Percentiles rank a stretch among this genome's conserved stretches.
These are phyloP conservation scores for Excoecaria agallocha DNA, from an alignment of 345 rosid species.

Conservation along the genomic window DNA sequence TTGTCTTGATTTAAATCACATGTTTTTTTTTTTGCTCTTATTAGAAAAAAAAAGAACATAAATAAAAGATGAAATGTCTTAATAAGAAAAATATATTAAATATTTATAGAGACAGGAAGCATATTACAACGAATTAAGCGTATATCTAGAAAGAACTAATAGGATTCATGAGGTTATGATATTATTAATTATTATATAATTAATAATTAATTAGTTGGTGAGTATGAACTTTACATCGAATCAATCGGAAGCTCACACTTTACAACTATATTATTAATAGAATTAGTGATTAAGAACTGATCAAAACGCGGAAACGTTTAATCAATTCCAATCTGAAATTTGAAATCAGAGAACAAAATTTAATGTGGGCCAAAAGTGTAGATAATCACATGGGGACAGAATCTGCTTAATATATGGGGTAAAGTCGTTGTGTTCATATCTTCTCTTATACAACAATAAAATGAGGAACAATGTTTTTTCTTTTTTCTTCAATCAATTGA, in stretches of 20 bases:
- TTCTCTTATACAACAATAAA: not conserved
- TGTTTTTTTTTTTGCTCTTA: too few species aligned
- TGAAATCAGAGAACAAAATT: not conserved
- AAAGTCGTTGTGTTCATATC: not conserved
- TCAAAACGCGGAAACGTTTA: conserved; percentile 1
- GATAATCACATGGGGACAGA: conserved; percentile 11
- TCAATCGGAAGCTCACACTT: conserved; percentile 7
- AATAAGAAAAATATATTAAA: too few species aligned
- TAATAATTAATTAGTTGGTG: conserved; percentile 1
- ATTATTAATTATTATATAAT: too few species aligned
- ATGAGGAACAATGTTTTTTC: too few species aligned
- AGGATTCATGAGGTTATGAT: too few species aligned
- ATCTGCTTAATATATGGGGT: not conserved
- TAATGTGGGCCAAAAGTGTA: not conserved
- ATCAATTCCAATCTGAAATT: not conserved
- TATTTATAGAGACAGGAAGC: too few species aligned
- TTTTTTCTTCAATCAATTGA: too few species aligned
- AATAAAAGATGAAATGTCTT: too few species aligned
- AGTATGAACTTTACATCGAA: not conserved
- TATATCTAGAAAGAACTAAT: too few species aligned
- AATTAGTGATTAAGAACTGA: not conserved
- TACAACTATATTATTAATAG: not conserved
- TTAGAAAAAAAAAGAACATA: too few species aligned
- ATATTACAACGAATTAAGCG: too few species aligned
- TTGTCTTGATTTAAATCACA: too few species aligned